Conservation (phyloP, 768 basidiomycete genomes). For the Collybia mongolica region DNA sequence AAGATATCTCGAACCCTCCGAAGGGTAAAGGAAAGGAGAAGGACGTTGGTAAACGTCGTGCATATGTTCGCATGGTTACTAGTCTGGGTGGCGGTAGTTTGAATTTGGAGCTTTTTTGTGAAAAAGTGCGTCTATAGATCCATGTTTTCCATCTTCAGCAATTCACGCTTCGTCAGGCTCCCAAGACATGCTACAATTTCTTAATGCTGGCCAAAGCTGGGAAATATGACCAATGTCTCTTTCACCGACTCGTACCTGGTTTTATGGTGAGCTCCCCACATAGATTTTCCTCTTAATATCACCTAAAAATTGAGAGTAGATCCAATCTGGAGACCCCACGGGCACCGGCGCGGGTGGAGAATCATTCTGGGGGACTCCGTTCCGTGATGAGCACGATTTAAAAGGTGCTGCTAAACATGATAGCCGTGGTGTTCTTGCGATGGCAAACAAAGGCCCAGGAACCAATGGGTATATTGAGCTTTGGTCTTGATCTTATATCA, state of each 20-base stretch:
- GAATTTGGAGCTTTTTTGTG: conserved; percentile 85
- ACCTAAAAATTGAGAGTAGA: conserved; percentile 38
- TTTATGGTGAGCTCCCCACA: conserved; percentile 71
- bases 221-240: conserved; percentile 87
- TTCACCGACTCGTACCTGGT: conserved; percentile 91
- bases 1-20: conserved; percentile 76
- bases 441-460: conserved; percentile 93
- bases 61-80: conserved; percentile 95
- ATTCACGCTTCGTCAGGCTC: conserved; percentile 57
- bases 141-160: not conserved
- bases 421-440: conserved; percentile 79
- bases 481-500: not conserved
- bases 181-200: conserved; percentile 99
- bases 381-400: conserved; percentile 90
- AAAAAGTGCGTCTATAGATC: conserved; percentile 58
- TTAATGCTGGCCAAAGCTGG: conserved; percentile 88
- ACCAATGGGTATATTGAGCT: conserved; percentile 67
- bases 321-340: conserved; percentile 98
- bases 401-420: conserved; percentile 90
- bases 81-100: conserved; percentile 83
- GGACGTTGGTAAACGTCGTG: conserved; percentile 86
- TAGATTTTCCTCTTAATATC: not conserved
- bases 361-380: conserved; percentile 93
- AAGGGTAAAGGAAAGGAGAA: conserved; percentile 94
- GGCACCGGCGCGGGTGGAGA: conserved; percentile 94